phyloP scores from a whole-genome alignment of 75 land plant genomes.

The Pinus tabuliformis region DNA sequence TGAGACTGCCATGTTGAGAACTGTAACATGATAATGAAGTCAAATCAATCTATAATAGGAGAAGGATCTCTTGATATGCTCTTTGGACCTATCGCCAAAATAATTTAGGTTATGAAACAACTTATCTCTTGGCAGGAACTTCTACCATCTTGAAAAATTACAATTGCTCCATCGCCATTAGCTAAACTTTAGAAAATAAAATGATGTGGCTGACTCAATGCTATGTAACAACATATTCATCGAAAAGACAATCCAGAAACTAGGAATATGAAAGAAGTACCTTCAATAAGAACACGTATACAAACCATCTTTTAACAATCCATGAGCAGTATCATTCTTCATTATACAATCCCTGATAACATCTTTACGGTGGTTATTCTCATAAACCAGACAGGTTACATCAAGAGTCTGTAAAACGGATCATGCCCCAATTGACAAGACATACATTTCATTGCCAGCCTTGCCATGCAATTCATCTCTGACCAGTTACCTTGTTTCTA shows the following conservation, averaged over 20 bases:
- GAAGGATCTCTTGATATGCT: background rate
- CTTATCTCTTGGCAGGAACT: background rate
- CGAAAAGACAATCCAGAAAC: background rate
- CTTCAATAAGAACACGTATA: too few relatives aligned
- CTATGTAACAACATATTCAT: background rate
- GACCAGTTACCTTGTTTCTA: background rate
- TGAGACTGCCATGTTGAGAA: too few relatives aligned
- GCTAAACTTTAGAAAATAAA: background rate
- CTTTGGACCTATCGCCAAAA: background rate
- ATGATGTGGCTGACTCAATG: background rate
- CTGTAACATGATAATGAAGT: too few relatives aligned
- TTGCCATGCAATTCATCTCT: background rate
- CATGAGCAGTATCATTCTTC: too few relatives aligned
- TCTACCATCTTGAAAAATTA: background rate
- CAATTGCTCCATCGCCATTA: background rate
- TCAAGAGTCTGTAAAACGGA: too few relatives aligned
- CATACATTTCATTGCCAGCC: background rate
- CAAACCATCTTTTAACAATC: too few relatives aligned
- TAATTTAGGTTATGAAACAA: background rate
- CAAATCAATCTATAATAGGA: background rate
- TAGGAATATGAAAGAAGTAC: too few relatives aligned
- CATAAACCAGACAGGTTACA: too few relatives aligned
- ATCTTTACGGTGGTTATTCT: too few relatives aligned
- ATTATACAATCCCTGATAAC: too few relatives aligned
- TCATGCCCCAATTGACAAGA: background rate